Conservation (phyloP, 2,329 filamentous ascomycete species). For the Aspergillus aculeatus region DNA sequence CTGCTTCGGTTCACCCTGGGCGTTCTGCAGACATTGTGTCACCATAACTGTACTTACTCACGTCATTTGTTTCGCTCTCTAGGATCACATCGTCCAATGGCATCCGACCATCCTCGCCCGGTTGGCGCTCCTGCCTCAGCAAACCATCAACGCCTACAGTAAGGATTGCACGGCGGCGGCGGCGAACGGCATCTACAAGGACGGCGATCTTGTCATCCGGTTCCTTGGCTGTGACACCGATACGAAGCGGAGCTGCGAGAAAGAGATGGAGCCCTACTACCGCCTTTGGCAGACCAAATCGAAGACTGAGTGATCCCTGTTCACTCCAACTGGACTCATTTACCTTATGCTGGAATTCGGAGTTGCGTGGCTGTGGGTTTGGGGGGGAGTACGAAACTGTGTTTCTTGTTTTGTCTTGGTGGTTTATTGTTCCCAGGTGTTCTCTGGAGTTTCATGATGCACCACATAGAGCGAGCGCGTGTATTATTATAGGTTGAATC, state of each 20-base stretch:
- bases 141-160: constrained; percentile 76
- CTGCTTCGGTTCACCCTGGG: background rate
- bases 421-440: constrained; percentile 12
- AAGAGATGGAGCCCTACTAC: constrained; percentile 63
- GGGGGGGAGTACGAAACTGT: constrained; percentile 3
- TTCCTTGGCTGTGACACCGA: constrained; percentile 69
- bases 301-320: constrained; percentile 18
- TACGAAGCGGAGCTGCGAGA: constrained; percentile 63
- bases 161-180: constrained; percentile 38
- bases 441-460: background rate
- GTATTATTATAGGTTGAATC: background rate
- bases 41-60: constrained; percentile 26
- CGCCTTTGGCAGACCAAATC: constrained; percentile 40
- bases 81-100: constrained; percentile 93
- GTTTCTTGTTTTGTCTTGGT: constrained; percentile 8
- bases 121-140: constrained; percentile 84
- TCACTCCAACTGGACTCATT: background rate
- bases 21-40: background rate
- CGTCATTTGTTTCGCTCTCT: constrained; percentile 8
- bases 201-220: constrained; percentile 80
- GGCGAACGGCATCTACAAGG: constrained; percentile 65
- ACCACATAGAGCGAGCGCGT: background rate
- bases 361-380: background rate
- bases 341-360: background rate
- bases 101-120: constrained; percentile 93